phyloP scores from a whole-genome alignment of 768 basidiomycete genomes.

The Ramaria rubella region DNA sequence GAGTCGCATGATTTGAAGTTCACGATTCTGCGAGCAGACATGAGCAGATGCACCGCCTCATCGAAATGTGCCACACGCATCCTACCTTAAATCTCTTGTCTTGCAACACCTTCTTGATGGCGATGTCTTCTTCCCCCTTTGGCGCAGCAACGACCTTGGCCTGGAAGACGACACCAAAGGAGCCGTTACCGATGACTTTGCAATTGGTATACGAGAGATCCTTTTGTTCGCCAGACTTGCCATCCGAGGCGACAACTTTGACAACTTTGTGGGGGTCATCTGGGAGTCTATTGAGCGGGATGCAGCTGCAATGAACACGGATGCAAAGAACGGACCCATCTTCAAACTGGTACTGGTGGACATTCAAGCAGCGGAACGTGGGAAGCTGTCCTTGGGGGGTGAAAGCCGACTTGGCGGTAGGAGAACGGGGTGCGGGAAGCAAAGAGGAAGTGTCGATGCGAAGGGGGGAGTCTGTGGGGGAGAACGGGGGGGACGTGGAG shows the following conservation, averaged over 20 bases:
- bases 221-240: conserved; percentile 83
- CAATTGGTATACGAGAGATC: conserved; percentile 94
- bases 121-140: conserved; percentile 78
- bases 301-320: background rate
- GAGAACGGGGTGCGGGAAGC: background rate
- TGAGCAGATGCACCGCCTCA: conserved; percentile 2
- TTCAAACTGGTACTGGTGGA: background rate
- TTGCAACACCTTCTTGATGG: conserved; percentile 99
- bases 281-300: conserved; percentile 11
- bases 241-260: conserved; percentile 91
- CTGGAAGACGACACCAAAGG: conserved; percentile 97
- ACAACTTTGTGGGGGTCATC: conserved; percentile 97
- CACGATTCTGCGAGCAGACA: conserved; percentile 70
- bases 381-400: background rate
- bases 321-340: background rate
- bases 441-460: background rate
- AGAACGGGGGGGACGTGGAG: background rate
- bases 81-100: conserved; percentile 99
- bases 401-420: background rate
- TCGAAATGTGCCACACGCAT: conserved; percentile 3
- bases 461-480: background rate
- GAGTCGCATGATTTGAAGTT: conserved; percentile 97
- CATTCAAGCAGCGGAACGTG: background rate
- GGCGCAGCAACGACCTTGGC: conserved; percentile 72
- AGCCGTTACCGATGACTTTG: conserved; percentile 98